Evolutionary conservation across 106 monocot species (phyloP).

Genomic region (Allium sativum): DNA sequence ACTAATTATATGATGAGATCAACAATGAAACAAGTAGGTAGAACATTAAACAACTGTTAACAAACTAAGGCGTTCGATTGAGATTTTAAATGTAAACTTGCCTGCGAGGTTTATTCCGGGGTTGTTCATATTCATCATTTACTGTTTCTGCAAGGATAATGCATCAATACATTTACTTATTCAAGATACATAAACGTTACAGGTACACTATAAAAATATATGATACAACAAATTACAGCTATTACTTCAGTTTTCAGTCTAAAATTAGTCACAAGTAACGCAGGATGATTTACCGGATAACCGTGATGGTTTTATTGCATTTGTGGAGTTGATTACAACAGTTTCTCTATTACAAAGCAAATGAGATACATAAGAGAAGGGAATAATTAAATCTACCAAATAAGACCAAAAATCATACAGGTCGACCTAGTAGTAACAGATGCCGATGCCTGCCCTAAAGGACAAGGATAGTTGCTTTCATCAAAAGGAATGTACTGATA

Average conservation of each 20-base stretch:
- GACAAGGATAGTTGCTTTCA: slow-evolving; percentile 42
- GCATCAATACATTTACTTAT: background rate
- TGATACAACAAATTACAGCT: background rate
- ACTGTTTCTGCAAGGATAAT: slow-evolving; percentile 29
- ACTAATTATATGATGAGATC: background rate
- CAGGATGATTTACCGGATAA: slow-evolving; percentile 32
- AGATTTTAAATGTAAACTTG: slow-evolving; percentile 11
- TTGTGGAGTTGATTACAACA: slow-evolving; percentile 19
- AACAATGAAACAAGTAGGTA: background rate
- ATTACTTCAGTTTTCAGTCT: background rate
- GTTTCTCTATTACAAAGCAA: slow-evolving; percentile 28
- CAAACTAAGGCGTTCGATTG: background rate
- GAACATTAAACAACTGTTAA: background rate
- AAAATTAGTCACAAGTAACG: background rate
- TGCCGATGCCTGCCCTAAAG: slow-evolving; percentile 62
- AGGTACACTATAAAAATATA: too few relatives aligned
- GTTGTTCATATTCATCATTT: slow-evolving; percentile 73
- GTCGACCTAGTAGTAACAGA: slow-evolving; percentile 49
- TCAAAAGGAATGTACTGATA: slow-evolving; percentile 84
- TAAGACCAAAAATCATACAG: background rate
- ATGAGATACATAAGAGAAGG: background rate
- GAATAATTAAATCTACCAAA: background rate
- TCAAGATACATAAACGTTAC: background rate
- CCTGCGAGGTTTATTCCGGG: slow-evolving; percentile 96
- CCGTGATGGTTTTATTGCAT: slow-evolving; percentile 26